Evolutionary conservation across 2,329 filamentous ascomycete species (phyloP), one percentile per base, ranked within the genome.

Genomic region (Arthrobotrys entomopaga): DNA sequence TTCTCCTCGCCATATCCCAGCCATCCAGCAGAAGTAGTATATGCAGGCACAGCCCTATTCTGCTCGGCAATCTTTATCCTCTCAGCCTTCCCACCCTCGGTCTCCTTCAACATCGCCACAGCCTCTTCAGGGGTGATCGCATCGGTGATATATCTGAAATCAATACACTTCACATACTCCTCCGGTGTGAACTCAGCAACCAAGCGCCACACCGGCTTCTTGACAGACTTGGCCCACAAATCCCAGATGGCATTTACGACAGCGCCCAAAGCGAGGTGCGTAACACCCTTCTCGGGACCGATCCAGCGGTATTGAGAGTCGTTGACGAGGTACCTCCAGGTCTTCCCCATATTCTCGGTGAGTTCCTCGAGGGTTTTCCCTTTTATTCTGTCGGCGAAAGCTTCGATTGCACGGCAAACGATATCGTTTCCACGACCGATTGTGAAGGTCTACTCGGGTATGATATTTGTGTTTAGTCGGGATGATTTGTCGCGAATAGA

Each of bases 241-340:
- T 97, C 93, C 93, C 93, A 97, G 79, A 96, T 85, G 15, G 92
- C 93, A 81, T 97, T 97, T 78, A 96, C 91, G 15, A 96, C 90
- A 49, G 92, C 91, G 29, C 91, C 92, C 10, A 97, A 88, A 0
- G 93, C 93, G 6, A 97, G 90, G 82, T 97, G 93, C 78, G 96
- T 96, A 50, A 97, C 93, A 72, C 93, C 93, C 83, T 97, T 97
- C 80, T 97, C 93, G 0, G 93, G 93, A 0, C 93, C 93, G 80
- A 97, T 95, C 93, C 93, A 97, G 67, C 93, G 91, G 63, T 96
- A 86, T 82, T 97, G 93, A 78, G 88, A 91, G 85, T 97, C 93
- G 76, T 90, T 90, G 78, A 96, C 92, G n/a, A 97, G 88, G 82
- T 96, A 88, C 24, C 93, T 88, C 93, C 93, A 97, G 54, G 93